A percentile compares a stretch with the other conserved stretches of the same genome.
These are phyloP conservation scores for Pythium oligandrum DNA, from an alignment of 352 stramenopile genomes.

Conservation along the genomic window DNA sequence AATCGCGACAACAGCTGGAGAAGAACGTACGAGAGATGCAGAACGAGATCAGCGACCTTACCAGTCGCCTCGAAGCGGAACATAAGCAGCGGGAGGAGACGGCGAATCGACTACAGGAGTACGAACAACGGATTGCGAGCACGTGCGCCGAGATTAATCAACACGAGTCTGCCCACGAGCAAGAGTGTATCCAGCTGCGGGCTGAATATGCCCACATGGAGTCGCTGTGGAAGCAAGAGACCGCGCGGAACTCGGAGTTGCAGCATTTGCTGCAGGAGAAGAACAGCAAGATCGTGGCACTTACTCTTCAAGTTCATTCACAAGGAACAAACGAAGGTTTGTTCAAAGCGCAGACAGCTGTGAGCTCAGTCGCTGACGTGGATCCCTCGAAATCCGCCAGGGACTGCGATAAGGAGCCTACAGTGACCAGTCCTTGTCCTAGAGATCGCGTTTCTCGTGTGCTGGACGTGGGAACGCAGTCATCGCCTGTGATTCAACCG, in stretches of 20 bases:
- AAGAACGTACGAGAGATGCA: background rate
- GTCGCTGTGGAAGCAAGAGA: constrained; percentile 35
- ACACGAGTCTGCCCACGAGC: constrained; percentile 59
- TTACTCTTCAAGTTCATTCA: constrained; percentile 21
- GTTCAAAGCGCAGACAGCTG: no score
- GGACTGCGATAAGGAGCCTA: no score
- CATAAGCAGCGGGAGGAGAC: constrained; percentile 60
- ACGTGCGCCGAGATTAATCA: constrained; percentile 68
- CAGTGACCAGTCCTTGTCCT: no score
- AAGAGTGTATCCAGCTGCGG: constrained; percentile 42
- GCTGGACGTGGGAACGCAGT: no score
- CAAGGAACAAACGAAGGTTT: no score
- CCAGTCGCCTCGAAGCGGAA: constrained; percentile 34
- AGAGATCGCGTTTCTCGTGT: no score
- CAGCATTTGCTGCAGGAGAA: constrained; percentile 61
- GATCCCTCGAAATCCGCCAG: no score
- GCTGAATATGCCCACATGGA: constrained; percentile 30
- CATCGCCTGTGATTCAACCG: no score
- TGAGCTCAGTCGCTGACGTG: no score
- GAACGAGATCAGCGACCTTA: constrained; percentile 14
- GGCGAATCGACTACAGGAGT: constrained; percentile 61
- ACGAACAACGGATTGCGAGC: constrained; percentile 60
- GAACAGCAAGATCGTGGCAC: constrained; percentile 52
- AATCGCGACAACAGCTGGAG: no score
- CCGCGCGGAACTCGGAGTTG: constrained; percentile 50